Percentiles rank a stretch among this genome's conserved stretches.
These are phyloP conservation scores for Aristolochia californica DNA, from an alignment of 164 flowering plant genomes.

Conservation along the genomic window DNA sequence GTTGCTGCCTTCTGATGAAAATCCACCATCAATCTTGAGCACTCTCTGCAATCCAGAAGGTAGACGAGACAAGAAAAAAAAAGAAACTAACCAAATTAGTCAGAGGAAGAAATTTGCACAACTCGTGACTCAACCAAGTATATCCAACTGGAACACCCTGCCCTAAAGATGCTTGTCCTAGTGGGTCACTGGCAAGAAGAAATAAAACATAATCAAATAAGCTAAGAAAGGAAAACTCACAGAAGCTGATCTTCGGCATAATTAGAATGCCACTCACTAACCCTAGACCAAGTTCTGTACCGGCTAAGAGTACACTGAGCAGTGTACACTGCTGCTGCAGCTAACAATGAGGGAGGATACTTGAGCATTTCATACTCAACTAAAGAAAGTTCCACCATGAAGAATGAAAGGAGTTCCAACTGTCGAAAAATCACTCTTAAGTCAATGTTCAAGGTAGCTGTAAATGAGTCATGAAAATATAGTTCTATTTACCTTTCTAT, in stretches of 20 bases:
- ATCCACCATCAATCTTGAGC: slow-evolving; percentile 62
- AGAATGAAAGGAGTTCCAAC: slow-evolving; percentile 77
- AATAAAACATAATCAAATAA: neutral
- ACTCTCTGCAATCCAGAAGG: slow-evolving; percentile 50
- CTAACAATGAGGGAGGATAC: slow-evolving; percentile 65
- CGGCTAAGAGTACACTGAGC: slow-evolving; percentile 57
- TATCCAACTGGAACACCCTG: too few relatives aligned
- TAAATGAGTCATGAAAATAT: neutral
- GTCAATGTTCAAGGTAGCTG: neutral
- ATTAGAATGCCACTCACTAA: slow-evolving; percentile 39
- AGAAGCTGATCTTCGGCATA: slow-evolving; percentile 51
- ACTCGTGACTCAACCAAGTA: neutral
- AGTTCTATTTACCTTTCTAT: slow-evolving; percentile 40
- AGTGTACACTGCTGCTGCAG: slow-evolving; percentile 72
- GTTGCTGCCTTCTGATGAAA: slow-evolving; percentile 67
- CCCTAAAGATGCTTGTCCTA: too few relatives aligned
- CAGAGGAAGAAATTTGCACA: too few relatives aligned
- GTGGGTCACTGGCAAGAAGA: neutral
- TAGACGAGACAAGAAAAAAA: too few relatives aligned
- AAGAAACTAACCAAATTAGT: too few relatives aligned
- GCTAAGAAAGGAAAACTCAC: slow-evolving; percentile 26
- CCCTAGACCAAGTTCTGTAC: slow-evolving; percentile 41
- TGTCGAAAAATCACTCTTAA: slow-evolving; percentile 12
- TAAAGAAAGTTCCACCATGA: slow-evolving; percentile 67
- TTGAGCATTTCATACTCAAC: slow-evolving; percentile 74